Evolutionary conservation across 1,139 yeast genomes (phyloP), one percentile per base, ranked within the genome.

Genomic region (Sugiyamaella paludigena): DNA sequence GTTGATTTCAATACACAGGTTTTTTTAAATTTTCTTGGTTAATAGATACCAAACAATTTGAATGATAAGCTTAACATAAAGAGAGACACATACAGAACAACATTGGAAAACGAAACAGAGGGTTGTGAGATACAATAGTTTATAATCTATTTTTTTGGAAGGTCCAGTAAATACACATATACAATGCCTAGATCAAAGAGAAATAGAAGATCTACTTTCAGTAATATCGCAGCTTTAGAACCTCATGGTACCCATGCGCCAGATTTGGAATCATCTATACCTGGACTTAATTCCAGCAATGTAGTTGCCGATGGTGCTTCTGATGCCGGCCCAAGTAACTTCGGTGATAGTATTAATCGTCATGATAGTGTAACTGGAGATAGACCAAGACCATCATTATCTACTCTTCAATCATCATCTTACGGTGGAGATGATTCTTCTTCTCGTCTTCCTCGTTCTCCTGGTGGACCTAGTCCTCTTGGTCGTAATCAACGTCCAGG

Each of bases 221-320:
- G 58, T 36, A 56, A 55, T 45, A 52, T 57, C 15, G 55, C 53
- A 6, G 49, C 55, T 10, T 39, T 58, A n/a, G 59, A 55, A 42
- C 49, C 61, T 10, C 62, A 58, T 38, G 62, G 62, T 3, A 13
- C 45, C 11, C 38, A 48, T 10, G 37, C 47, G 9, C 37, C 32
- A 9, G 39, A 36, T 9, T 19, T 42, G 11, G 34, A 40, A 4
- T 16, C 39, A 4, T 4, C 34, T 5, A n/a, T 13, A 31, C 15
- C 34, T n/a, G 15, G 3, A 13, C 34, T 5, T 19, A 19, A 19
- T 19, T 4, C 24, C 24, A 19, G 34, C 9, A 15, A 10, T 19
- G 27, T 9, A 12, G 28, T 38, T 19, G 26, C 26, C 4, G 40
- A 29, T 11, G 30, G 9, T 15, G 7, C 36, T 26, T 16, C 24